Conservation (phyloP, 331 rosid species). For the Acacia pycnantha region DNA sequence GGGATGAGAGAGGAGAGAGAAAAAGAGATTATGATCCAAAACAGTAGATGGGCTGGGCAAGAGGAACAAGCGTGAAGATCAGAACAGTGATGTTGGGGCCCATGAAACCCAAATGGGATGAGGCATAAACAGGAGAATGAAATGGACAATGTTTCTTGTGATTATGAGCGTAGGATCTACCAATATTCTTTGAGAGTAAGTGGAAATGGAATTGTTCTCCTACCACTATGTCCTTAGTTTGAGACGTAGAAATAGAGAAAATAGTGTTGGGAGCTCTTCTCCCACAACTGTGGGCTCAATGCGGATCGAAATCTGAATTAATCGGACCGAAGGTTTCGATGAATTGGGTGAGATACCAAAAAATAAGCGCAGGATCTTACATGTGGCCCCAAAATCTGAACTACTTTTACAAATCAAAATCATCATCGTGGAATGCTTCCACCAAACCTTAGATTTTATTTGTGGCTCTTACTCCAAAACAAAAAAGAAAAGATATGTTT, state of each 20-base stretch:
- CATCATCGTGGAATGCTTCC: neutral
- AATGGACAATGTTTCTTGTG: constrained; percentile 18
- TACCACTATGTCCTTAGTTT: no score
- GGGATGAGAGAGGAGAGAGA: neutral
- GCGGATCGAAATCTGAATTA: no score
- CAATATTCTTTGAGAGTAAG: no score
- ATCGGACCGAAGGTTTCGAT: no score
- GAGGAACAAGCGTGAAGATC: neutral
- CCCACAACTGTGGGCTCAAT: no score
- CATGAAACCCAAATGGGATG: constrained; percentile 34
- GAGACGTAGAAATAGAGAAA: no score
- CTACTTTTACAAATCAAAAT: neutral
- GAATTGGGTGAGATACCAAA: no score
- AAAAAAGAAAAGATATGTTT: neutral
- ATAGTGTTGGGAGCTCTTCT: no score
- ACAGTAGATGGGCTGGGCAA: constrained; percentile 32
- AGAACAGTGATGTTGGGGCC: constrained; percentile 24
- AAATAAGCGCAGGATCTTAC: no score
- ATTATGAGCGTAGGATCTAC: neutral
- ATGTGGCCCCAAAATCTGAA: constrained; percentile 19
- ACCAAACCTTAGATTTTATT: neutral
- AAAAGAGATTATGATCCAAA: neutral
- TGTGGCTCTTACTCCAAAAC: neutral
- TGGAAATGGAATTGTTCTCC: no score
- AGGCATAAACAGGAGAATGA: constrained; percentile 19